Evolutionary conservation across 768 basidiomycete species (phyloP), one percentile per base, ranked within the genome.

Genomic region (Rhizopogon rudus): DNA sequence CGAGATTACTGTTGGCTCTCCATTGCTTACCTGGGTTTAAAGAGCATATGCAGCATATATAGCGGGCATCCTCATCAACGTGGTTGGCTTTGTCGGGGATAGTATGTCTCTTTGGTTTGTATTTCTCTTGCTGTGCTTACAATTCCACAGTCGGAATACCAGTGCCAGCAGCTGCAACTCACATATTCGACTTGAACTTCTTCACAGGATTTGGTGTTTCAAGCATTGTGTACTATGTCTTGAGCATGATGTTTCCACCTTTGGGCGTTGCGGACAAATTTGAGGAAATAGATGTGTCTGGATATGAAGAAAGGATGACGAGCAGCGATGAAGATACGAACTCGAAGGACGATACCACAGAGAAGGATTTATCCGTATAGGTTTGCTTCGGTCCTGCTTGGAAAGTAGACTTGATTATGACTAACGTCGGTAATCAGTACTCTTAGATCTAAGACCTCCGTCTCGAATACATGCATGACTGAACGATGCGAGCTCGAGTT

Each of bases 171-270:
- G 81, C 80, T 5, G 87, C 87, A 3, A 85, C 81, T n/a, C 78
- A 80, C 49, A 81, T 87, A 61, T 87, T 84, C 67, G 71, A 83
- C 55, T 77, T 89, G 75, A 84, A 85, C 6, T 91, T 89, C 77
- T 87, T 90, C 73, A 84, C 86, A 28, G 88, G 89, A 22, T 86
- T 89, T 60, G 81, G 81, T 22, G 78, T 84, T 44, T 84, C 88
- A 2, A 73, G 79, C 17, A 52, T 85, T 54, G 61, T 84, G 29
- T 91, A 91, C 68, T 77, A 71, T 60, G 8, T 70, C 17, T 75
- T 84, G 44, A 85, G 81, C 71, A 58, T 69, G 51, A 33, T 77
- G 37, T 86, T 78, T 68, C 86, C 88, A 5, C 76, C 80, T 2
- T 75, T 70, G 3, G 83, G 82, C 16, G 63, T 67, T 53, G 69